Conservation (phyloP, 2,329 filamentous ascomycete genomes). For the Calonectria crousiana region DNA sequence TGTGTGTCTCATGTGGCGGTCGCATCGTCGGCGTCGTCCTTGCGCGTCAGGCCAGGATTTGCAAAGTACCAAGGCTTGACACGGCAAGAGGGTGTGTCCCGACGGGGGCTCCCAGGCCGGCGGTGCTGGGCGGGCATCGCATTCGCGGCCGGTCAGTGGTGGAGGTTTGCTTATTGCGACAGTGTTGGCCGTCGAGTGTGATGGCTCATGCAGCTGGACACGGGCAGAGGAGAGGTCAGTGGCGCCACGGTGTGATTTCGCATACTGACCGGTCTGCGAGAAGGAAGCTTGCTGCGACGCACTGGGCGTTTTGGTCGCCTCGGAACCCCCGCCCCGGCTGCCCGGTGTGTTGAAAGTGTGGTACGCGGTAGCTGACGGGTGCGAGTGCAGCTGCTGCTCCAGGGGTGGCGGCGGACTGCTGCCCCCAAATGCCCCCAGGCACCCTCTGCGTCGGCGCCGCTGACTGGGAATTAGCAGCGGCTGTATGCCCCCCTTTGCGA, state of each 20-base stretch:
- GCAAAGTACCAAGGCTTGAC: background rate
- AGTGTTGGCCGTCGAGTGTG: background rate
- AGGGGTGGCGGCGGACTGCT: background rate
- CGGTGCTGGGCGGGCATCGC: background rate
- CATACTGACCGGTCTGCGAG: background rate
- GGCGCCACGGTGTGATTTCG: background rate
- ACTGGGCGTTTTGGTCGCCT: background rate
- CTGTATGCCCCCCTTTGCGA: background rate
- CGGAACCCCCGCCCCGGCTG: background rate
- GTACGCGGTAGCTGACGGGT: background rate
- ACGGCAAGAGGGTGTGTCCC: background rate
- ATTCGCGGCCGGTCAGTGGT: background rate
- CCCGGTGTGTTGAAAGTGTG: background rate
- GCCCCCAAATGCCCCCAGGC: background rate
- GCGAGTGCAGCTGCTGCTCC: background rate
- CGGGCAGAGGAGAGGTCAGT: background rate
- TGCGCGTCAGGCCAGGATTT: background rate
- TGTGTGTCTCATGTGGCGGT: constrained; percentile 6
- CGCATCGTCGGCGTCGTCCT: background rate
- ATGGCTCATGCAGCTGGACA: background rate
- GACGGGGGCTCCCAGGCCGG: background rate
- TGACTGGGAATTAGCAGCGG: background rate
- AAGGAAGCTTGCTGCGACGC: background rate
- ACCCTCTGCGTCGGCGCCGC: background rate
- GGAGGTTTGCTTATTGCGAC: background rate